Conservation (phyloP, 2,329 filamentous ascomycete genomes). For the Cercospora sesami region DNA sequence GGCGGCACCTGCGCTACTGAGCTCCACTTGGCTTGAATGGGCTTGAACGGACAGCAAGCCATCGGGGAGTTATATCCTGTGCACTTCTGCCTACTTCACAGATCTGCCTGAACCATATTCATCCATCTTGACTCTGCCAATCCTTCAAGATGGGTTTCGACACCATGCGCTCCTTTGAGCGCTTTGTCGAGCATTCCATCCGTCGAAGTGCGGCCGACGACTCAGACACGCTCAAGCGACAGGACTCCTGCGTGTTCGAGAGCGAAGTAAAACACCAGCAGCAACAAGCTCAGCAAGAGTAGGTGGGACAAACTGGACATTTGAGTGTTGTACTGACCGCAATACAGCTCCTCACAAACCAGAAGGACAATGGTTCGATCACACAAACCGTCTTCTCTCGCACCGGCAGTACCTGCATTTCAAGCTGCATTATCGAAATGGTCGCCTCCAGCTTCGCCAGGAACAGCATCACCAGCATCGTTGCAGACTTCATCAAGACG, state of each 20-base stretch:
- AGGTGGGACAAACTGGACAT: background rate
- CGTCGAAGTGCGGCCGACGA: conserved; percentile 14
- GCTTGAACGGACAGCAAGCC: conserved; percentile 15
- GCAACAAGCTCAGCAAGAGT: background rate
- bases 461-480: conserved; percentile 31
- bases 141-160: conserved; percentile 27
- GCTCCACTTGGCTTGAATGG: conserved; percentile 17
- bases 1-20: conserved; percentile 8
- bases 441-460: conserved; percentile 38
- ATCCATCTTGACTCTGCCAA: background rate
- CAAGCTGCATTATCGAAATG: conserved; percentile 33
- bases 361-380: conserved; percentile 19
- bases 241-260: conserved; percentile 27
- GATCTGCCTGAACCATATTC: background rate
- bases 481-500: conserved; percentile 16
- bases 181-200: conserved; percentile 20
- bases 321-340: conserved; percentile 14
- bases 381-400: conserved; percentile 26
- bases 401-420: conserved; percentile 30
- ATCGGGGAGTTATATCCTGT: conserved; percentile 6
- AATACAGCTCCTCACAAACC: conserved; percentile 16
- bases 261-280: conserved; percentile 7
- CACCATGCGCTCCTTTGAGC: conserved; percentile 28
- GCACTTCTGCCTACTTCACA: conserved; percentile 2
- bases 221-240: conserved; percentile 22